Conservation (phyloP, 2,329 filamentous ascomycete genomes). For the Furcasterigmium furcatum region DNA sequence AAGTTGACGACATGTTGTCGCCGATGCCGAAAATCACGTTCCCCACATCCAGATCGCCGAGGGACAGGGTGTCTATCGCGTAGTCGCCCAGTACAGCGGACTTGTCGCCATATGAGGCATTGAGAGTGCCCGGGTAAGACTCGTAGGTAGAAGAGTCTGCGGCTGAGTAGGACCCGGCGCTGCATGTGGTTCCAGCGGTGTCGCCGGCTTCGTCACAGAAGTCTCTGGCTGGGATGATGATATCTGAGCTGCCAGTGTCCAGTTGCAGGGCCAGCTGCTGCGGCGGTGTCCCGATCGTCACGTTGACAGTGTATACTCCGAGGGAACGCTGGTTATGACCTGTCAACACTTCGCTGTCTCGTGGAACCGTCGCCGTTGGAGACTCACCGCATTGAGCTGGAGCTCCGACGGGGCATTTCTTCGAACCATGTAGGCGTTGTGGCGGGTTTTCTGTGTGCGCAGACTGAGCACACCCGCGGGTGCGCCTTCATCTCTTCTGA, state of each 20-base stretch:
- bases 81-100: conserved; percentile 54
- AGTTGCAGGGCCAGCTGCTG: conserved; percentile 57
- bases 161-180: neutral
- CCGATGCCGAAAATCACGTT: conserved; percentile 52
- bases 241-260: conserved; percentile 67
- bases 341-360: too few relatives aligned
- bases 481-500: too few relatives aligned
- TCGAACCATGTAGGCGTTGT: too few relatives aligned
- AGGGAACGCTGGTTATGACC: too few relatives aligned
- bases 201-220: neutral
- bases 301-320: conserved; percentile 66
- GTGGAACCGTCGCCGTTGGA: too few relatives aligned
- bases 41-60: conserved; percentile 43
- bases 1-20: conserved; percentile 21
- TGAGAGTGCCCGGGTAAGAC: neutral
- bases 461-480: too few relatives aligned
- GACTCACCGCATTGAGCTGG: too few relatives aligned
- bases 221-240: conserved; percentile 51
- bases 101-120: conserved; percentile 55
- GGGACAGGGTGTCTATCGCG: conserved; percentile 51
- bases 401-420: too few relatives aligned
- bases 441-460: too few relatives aligned
- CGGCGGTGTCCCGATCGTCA: conserved; percentile 58
- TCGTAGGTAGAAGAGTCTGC: neutral
- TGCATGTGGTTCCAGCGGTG: neutral